Conservation (phyloP, 2,329 filamentous ascomycete genomes). For the Claviceps humidiphila region DNA sequence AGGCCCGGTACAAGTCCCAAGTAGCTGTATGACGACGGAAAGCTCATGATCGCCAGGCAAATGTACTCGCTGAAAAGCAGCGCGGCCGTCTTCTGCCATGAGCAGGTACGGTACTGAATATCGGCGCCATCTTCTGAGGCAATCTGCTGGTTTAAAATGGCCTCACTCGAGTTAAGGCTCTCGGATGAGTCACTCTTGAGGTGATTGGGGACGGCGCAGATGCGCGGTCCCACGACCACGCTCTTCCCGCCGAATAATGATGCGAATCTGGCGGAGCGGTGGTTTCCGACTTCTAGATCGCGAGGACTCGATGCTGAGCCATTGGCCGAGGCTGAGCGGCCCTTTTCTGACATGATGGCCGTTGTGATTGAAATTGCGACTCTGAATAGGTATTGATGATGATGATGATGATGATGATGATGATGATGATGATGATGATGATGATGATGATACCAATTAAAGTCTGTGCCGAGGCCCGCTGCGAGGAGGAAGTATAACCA, state of each 20-base stretch:
- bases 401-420: background rate
- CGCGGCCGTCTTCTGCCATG: slow-evolving; percentile 88
- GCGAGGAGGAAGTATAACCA: background rate
- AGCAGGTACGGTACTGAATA: slow-evolving; percentile 88
- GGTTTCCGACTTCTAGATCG: slow-evolving; percentile 12
- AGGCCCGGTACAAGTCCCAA: slow-evolving; percentile 75
- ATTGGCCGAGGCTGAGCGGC: background rate
- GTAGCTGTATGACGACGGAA: slow-evolving; percentile 83
- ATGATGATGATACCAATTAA: background rate
- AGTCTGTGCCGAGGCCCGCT: background rate
- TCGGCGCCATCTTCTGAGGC: slow-evolving; percentile 62
- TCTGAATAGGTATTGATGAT: no score
- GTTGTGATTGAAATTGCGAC: background rate
- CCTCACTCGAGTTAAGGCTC: slow-evolving; percentile 31
- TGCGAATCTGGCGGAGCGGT: slow-evolving; percentile 17
- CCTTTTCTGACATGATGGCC: slow-evolving; percentile 16
- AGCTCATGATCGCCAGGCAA: slow-evolving; percentile 84
- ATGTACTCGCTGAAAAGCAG: slow-evolving; percentile 93
- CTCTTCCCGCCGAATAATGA: slow-evolving; percentile 24
- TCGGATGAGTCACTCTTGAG: slow-evolving; percentile 24
- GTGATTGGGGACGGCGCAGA: slow-evolving; percentile 30
- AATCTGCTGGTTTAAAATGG: slow-evolving; percentile 52
- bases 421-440: background rate
- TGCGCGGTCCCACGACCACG: slow-evolving; percentile 37
- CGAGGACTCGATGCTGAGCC: slow-evolving; percentile 6